Base-by-base conservation (phyloP, 106 monocot species). In the Apostasia ramifera region DNA sequence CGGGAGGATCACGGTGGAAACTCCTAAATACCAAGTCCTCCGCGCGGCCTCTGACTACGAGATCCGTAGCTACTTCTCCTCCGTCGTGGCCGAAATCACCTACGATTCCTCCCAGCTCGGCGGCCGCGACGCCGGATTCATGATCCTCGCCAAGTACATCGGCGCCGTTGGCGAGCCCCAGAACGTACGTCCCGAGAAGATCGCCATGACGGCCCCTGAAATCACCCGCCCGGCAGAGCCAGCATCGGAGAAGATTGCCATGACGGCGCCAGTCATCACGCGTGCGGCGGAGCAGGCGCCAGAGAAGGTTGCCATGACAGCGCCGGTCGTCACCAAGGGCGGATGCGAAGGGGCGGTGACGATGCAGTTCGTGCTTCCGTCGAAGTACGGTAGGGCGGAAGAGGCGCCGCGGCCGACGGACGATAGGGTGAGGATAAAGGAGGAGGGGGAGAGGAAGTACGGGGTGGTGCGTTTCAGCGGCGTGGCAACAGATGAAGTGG, bases 321-420 rank as follows among this genome's bases (percentile, higher is more conserved):
- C 81, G 1, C 81, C 81, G 8, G 76, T 81, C 12, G 15, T 73
- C 47, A 76, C 75, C 12, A 66, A 62, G 46, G 55, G 52, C 13
- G 81, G 49, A 4, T 67, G 38, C 4, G 70, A 10, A 8, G 40
- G 10, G 8, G 46, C 48, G 60, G 75, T 89, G 46, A 92, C 89
- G 56, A 97, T 97, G 97, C 84, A 79, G 77, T 97, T 97, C 71
- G 63, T 89, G 58, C 76, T 97, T 63, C 97, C 97, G 39, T 66
- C 80, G 26, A 92, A 81, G 83, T 97, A 92, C 73, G 44, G 10
- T 48, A 85, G 13, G 63, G 84, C 71, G 49, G 92, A 80, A 73
- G 92, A 92, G 41, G 89, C 92, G 48, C 97, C 97, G 74, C 62
- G 4, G 59, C 92, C 97, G 63, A 12, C 49, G 81, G 97, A 97